Conservation (phyloP, 2,329 filamentous ascomycete species). For the Magnaporthiopsis incrustans region DNA sequence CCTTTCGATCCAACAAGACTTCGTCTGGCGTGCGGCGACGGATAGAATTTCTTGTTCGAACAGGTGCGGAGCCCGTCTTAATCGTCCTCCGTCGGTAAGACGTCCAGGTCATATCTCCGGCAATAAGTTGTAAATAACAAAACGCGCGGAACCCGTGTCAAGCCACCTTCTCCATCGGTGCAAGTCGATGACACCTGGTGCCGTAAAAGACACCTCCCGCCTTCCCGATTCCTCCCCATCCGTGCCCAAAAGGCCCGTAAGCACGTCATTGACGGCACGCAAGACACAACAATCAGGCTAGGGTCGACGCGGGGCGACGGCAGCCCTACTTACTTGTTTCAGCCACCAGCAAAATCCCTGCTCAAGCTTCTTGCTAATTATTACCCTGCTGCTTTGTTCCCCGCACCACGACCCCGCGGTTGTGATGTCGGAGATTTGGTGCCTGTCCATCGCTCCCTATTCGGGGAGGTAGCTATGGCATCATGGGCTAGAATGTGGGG, state of each 20-base stretch:
- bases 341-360: neutral
- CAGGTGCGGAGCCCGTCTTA: neutral
- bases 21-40: neutral
- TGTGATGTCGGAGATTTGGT: neutral
- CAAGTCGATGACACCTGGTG: neutral
- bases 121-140: neutral
- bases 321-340: too few species aligned
- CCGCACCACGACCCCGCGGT: neutral
- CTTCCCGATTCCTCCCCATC: neutral
- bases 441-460: neutral
- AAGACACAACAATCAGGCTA: too few species aligned
- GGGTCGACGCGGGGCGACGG: too few species aligned
- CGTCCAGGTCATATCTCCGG: too few species aligned
- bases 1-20: too few species aligned
- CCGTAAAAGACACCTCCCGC: neutral
- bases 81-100: too few species aligned
- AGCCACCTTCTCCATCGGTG: neutral
- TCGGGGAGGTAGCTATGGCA: neutral
- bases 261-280: neutral
- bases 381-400: neutral
- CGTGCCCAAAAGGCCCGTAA: too few species aligned
- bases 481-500: neutral
- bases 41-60: neutral
- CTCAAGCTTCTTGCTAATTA: neutral
- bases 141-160: neutral